Percentiles rank a stretch among this genome's conserved stretches.
These are phyloP conservation scores for Tuber indicum DNA, from an alignment of 495 filamentous ascomycete species.

Conservation along the genomic window DNA sequence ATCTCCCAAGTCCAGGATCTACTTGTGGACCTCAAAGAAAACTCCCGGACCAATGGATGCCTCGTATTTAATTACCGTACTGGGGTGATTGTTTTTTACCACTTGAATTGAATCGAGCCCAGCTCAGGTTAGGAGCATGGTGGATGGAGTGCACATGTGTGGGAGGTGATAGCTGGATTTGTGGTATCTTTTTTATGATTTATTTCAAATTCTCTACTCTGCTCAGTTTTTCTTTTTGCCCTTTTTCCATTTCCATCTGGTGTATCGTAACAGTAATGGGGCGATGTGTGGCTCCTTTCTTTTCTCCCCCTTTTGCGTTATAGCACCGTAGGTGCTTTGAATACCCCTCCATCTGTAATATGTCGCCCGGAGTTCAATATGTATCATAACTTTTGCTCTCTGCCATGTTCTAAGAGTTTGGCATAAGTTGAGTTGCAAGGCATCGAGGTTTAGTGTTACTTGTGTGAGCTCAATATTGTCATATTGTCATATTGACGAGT, in stretches of 20 bases:
- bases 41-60: constrained; percentile 38
- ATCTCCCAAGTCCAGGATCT: constrained; percentile 79
- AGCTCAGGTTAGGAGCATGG: background rate
- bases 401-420: background rate
- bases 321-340: background rate
- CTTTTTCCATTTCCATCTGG: constrained; percentile 1
- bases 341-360: background rate
- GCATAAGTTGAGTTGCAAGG: background rate
- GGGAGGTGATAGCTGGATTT: background rate
- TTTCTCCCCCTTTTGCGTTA: background rate
- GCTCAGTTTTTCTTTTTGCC: background rate
- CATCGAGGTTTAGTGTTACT: background rate
- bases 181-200: constrained; percentile 7
- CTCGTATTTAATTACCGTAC: constrained; percentile 34
- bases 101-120: constrained; percentile 21
- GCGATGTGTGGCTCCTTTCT: background rate
- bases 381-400: background rate
- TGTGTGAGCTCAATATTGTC: background rate
- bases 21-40: constrained; percentile 56
- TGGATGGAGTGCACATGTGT: background rate
- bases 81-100: constrained; percentile 33
- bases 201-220: constrained; percentile 13
- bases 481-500: too few relatives aligned
- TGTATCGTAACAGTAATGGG: constrained; percentile 12
- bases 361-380: background rate